A percentile compares a stretch with the other conserved stretches of the same genome.
Conservation (phyloP, 257 asterid genomes). For the Lithospermum erythrorhizon region DNA sequence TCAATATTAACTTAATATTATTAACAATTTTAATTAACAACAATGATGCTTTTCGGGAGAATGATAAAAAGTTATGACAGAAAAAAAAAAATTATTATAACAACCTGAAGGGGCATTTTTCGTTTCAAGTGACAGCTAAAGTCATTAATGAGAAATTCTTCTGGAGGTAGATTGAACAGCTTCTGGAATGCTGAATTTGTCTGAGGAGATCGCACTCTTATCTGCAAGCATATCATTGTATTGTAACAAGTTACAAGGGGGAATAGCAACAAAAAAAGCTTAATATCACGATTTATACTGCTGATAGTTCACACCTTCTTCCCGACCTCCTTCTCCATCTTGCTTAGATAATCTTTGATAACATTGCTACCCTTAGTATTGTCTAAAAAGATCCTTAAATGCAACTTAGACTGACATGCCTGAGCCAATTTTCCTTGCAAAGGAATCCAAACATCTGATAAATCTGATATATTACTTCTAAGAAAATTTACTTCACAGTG, state of each 20-base stretch:
- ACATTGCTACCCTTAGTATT: slow-evolving; percentile 65
- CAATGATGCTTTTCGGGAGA: background rate
- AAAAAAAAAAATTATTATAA: slow-evolving; percentile 1
- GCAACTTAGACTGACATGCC: slow-evolving; percentile 93
- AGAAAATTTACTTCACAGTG: slow-evolving; percentile 75
- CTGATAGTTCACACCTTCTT: slow-evolving; percentile 55
- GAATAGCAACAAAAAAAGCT: slow-evolving; percentile 11
- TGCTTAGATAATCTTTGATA: slow-evolving; percentile 64
- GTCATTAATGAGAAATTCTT: slow-evolving; percentile 96
- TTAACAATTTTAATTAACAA: background rate
- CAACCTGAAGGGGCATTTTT: slow-evolving; percentile 96
- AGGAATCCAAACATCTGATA: slow-evolving; percentile 88
- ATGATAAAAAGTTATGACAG: background rate
- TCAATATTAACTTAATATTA: background rate
- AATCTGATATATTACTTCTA: slow-evolving; percentile 62
- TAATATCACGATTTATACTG: slow-evolving; percentile 6
- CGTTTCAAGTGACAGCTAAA: slow-evolving; percentile 90
- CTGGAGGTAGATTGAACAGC: slow-evolving; percentile 85
- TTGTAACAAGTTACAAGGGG: slow-evolving; percentile 10
- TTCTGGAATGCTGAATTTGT: slow-evolving; percentile 94
- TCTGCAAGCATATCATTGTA: slow-evolving; percentile 33
- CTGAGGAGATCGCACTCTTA: slow-evolving; percentile 90
- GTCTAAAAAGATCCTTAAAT: slow-evolving; percentile 81
- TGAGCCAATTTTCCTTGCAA: slow-evolving; percentile 90
- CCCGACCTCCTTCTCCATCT: slow-evolving; percentile 98